phyloP scores from a whole-genome alignment of 106 monocot species.

The Ottelia alismoides region DNA sequence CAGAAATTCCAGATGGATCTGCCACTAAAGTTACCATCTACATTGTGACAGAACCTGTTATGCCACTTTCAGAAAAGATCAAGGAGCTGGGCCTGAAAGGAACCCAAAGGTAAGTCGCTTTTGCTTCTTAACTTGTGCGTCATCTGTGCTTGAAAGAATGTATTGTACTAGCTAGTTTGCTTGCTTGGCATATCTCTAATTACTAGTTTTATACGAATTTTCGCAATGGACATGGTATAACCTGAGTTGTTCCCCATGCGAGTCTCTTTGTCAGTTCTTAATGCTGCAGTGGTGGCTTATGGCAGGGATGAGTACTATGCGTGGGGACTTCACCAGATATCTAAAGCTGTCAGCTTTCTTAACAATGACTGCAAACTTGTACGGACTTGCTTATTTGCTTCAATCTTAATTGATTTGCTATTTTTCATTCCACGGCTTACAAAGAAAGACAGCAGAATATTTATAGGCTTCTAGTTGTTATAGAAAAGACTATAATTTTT shows the following conservation, averaged over 20 bases:
- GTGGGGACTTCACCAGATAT: conserved; percentile 98
- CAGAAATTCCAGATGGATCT: conserved; percentile 69
- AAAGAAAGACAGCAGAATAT: too few relatives aligned
- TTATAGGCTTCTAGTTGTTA: too few relatives aligned
- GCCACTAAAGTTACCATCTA: conserved; percentile 60
- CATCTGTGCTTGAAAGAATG: too few relatives aligned
- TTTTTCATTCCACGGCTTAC: too few relatives aligned
- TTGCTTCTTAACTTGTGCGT: too few relatives aligned
- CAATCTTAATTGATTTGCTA: too few relatives aligned
- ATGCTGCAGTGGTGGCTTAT: neutral
- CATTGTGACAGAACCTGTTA: conserved; percentile 93
- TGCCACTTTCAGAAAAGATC: conserved; percentile 92
- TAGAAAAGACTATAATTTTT: too few relatives aligned
- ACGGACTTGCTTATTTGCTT: conserved; percentile 15
- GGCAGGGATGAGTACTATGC: conserved; percentile 96
- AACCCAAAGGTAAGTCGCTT: conserved; percentile 98
- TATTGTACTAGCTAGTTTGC: too few relatives aligned
- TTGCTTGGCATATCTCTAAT: too few relatives aligned
- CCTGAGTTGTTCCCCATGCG: too few relatives aligned
- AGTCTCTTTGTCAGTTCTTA: neutral
- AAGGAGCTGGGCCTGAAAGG: conserved; percentile 80
- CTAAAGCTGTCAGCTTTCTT: conserved; percentile 97
- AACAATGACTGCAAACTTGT: conserved; percentile 99
- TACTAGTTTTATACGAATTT: too few relatives aligned
- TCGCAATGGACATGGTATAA: too few relatives aligned